Evolutionary conservation across 306 rosid genomes (phyloP).

Genomic region (Lathyrus tuberosus): DNA sequence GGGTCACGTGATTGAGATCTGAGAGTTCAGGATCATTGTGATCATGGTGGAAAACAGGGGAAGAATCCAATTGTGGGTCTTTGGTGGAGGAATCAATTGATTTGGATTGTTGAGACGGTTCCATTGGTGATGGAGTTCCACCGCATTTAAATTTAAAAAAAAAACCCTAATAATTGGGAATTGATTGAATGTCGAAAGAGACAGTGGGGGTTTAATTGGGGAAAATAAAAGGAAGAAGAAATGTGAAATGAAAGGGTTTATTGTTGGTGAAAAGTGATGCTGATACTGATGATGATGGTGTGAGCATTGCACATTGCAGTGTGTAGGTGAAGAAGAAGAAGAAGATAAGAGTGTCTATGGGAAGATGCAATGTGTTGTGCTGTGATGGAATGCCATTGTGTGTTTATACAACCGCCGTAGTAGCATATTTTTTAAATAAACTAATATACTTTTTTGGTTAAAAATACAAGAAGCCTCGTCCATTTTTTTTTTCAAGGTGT

Average conservation of each 20-base stretch:
- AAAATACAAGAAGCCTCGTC: too few species aligned
- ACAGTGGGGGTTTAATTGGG: background rate
- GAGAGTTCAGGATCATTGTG: conserved; percentile 37
- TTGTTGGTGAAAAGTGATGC: too few species aligned
- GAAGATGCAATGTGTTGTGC: too few species aligned
- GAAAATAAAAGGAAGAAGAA: background rate
- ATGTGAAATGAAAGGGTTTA: background rate
- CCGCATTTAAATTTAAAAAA: conserved; percentile 64
- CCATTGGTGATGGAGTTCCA: conserved; percentile 55
- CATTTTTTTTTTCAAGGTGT: too few species aligned
- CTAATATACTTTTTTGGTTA: too few species aligned
- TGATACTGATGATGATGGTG: too few species aligned
- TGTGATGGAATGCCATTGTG: too few species aligned
- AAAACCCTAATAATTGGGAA: conserved; percentile 60
- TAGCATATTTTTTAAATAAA: too few species aligned
- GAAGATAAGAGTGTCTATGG: too few species aligned
- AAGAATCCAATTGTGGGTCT: conserved; percentile 35
- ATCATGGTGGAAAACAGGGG: conserved; percentile 43
- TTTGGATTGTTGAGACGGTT: conserved; percentile 54
- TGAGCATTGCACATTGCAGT: too few species aligned
- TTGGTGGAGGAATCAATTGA: conserved; percentile 32
- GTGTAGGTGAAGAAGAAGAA: too few species aligned
- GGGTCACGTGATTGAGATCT: conserved; percentile 42
- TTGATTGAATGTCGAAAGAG: background rate
- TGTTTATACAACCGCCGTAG: too few species aligned